These are phyloP conservation scores for Auriscalpium microsporum DNA, from an alignment of 768 basidiomycete species.

Conservation along the genomic window DNA sequence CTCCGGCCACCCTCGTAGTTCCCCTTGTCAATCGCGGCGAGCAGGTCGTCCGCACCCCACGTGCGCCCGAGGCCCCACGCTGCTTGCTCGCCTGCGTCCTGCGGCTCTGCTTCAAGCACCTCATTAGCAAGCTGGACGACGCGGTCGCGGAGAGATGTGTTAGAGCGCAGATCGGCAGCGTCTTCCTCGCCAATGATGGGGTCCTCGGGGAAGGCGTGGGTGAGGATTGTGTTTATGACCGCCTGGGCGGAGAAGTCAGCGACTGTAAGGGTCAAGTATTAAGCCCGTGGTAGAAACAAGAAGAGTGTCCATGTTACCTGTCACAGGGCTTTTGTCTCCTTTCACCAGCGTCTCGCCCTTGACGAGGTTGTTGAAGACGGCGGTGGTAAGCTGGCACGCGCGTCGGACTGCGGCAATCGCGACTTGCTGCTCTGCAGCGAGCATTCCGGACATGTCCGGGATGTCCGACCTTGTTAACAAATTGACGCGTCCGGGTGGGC, in stretches of 20 bases:
- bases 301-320: slow-evolving; percentile 28
- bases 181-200: slow-evolving; percentile 95
- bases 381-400: slow-evolving; percentile 75
- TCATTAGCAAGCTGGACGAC: slow-evolving; percentile 82
- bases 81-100: slow-evolving; percentile 41
- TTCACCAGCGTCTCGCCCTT: slow-evolving; percentile 84
- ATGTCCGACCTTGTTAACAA: too few species aligned
- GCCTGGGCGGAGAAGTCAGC: slow-evolving; percentile 94
- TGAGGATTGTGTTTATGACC: slow-evolving; percentile 76
- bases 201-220: slow-evolving; percentile 71
- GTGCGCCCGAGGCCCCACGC: slow-evolving; percentile 71
- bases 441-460: slow-evolving; percentile 41
- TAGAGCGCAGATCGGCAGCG: slow-evolving; percentile 61
- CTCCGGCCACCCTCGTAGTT: slow-evolving; percentile 58
- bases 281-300: not conserved
- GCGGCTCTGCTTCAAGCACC: slow-evolving; percentile 46
- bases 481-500: too few species aligned
- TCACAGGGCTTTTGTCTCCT: slow-evolving; percentile 73
- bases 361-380: slow-evolving; percentile 80
- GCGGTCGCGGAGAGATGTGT: slow-evolving; percentile 42
- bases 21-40: slow-evolving; percentile 84
- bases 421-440: slow-evolving; percentile 65
- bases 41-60: slow-evolving; percentile 46
- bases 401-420: slow-evolving; percentile 82
- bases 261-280: slow-evolving; percentile 36